Evolutionary conservation across 2,329 filamentous ascomycete genomes (phyloP).

Genomic region (Colletotrichum spinosum): DNA sequence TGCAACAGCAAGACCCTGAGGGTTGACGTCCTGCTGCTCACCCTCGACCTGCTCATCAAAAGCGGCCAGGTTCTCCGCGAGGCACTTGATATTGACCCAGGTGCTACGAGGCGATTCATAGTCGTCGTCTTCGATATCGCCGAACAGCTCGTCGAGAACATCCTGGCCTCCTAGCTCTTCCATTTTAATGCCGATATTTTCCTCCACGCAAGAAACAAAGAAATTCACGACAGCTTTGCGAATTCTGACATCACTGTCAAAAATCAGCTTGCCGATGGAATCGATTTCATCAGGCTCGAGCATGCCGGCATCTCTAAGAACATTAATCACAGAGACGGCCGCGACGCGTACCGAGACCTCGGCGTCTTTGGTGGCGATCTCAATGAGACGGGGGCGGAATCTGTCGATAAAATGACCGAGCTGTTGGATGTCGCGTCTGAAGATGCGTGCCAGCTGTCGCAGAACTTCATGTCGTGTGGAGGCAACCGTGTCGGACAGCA

Average conservation of each 20-base stretch:
- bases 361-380: slow-evolving; percentile 90
- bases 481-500: slow-evolving; percentile 84
- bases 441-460: slow-evolving; percentile 83
- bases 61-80: slow-evolving; percentile 83
- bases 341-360: slow-evolving; percentile 84
- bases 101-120: slow-evolving; percentile 80
- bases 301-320: slow-evolving; percentile 84
- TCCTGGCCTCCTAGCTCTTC: slow-evolving; percentile 89
- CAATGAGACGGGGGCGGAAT: slow-evolving; percentile 87
- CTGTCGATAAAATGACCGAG: slow-evolving; percentile 93
- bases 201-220: slow-evolving; percentile 88
- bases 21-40: slow-evolving; percentile 59
- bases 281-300: slow-evolving; percentile 94
- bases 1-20: slow-evolving; percentile 61
- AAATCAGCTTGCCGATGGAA: slow-evolving; percentile 85
- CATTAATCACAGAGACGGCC: slow-evolving; percentile 84
- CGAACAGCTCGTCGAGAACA: slow-evolving; percentile 78
- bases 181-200: slow-evolving; percentile 81
- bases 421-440: slow-evolving; percentile 83
- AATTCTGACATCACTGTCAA: slow-evolving; percentile 85
- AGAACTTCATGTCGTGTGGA: slow-evolving; percentile 86
- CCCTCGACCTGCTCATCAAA: slow-evolving; percentile 81
- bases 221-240: slow-evolving; percentile 91
- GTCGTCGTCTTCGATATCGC: slow-evolving; percentile 78
- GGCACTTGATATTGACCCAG: slow-evolving; percentile 93